phyloP scores from a whole-genome alignment of 129 eudicot genomes.

The Centrapalus pauciflorus region DNA sequence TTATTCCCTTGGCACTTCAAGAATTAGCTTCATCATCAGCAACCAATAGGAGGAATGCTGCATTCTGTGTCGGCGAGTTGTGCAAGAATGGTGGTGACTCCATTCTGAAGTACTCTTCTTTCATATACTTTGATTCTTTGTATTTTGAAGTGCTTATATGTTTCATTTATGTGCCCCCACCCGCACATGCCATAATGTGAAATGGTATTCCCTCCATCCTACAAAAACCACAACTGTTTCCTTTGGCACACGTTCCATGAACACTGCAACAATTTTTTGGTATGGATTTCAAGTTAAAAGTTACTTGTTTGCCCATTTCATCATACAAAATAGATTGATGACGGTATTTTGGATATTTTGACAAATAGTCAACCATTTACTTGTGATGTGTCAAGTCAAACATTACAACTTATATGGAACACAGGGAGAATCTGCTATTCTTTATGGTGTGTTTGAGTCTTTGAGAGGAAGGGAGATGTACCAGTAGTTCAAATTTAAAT shows the following conservation, averaged over 20 bases:
- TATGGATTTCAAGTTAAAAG: not conserved
- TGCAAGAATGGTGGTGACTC: conserved; percentile 77
- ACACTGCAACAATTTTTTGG: not conserved
- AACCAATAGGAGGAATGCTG: conserved; percentile 97
- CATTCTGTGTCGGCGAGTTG: conserved; percentile 87
- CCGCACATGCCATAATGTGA: too few species aligned
- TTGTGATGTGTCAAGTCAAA: too few species aligned
- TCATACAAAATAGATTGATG: not conserved
- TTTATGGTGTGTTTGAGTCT: too few species aligned
- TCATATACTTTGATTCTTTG: not conserved
- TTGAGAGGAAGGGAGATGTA: too few species aligned
- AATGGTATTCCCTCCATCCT: not conserved
- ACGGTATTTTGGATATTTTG: not conserved
- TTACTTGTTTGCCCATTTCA: not conserved
- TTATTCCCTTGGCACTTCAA: conserved; percentile 74
- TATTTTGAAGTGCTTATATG: not conserved
- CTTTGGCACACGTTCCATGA: not conserved
- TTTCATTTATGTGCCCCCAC: not conserved
- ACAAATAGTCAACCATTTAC: not conserved
- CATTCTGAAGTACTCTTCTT: conserved; percentile 57
- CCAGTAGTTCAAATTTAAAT: not conserved
- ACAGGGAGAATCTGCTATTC: not conserved
- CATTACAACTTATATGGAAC: not conserved
- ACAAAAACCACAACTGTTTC: too few species aligned
- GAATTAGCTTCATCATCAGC: conserved; percentile 77